These are phyloP conservation scores for Penicillium longicatenatum DNA, from an alignment of 495 filamentous ascomycete genomes.

Conservation along the genomic window DNA sequence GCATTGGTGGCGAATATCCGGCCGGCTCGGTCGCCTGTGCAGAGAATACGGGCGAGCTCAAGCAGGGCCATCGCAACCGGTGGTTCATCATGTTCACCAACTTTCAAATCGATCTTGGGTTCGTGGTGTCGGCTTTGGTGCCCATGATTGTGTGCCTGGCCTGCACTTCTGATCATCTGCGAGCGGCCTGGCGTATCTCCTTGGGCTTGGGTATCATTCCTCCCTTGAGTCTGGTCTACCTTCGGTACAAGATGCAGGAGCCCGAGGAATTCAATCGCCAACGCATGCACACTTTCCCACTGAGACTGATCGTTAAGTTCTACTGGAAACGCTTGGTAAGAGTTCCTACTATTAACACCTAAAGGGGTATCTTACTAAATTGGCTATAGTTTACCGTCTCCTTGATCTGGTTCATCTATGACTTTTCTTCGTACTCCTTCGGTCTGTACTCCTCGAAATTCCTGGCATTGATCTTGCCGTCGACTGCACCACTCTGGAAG, in stretches of 20 bases:
- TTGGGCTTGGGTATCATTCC: conserved; percentile 81
- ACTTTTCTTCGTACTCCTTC: conserved; percentile 82
- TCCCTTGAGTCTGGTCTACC: conserved; percentile 69
- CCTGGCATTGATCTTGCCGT: conserved; percentile 63
- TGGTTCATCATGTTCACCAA: conserved; percentile 97
- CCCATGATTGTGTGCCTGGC: conserved; percentile 72
- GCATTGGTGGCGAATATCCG: conserved; percentile 79
- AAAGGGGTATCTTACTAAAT: conserved; percentile 3
- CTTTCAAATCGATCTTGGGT: conserved; percentile 80
- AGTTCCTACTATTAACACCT: background rate
- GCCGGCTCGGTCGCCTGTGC: conserved; percentile 83
- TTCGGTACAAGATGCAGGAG: conserved; percentile 77
- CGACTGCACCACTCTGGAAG: conserved; percentile 62
- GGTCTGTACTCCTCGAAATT: conserved; percentile 75
- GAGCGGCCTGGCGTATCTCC: conserved; percentile 73
- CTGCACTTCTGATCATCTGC: conserved; percentile 65
- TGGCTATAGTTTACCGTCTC: conserved; percentile 62
- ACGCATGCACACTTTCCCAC: conserved; percentile 55
- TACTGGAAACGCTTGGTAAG: conserved; percentile 52
- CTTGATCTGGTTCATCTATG: conserved; percentile 91
- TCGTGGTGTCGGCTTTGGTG: conserved; percentile 73
- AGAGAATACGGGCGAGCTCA: conserved; percentile 81
- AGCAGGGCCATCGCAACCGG: conserved; percentile 74
- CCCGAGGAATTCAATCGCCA: conserved; percentile 76
- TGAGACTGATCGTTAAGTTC: conserved; percentile 55